These are phyloP conservation scores for Gilbertella persicaria DNA, from an alignment of 371 early-diverging fungal species.

Conservation along the genomic window DNA sequence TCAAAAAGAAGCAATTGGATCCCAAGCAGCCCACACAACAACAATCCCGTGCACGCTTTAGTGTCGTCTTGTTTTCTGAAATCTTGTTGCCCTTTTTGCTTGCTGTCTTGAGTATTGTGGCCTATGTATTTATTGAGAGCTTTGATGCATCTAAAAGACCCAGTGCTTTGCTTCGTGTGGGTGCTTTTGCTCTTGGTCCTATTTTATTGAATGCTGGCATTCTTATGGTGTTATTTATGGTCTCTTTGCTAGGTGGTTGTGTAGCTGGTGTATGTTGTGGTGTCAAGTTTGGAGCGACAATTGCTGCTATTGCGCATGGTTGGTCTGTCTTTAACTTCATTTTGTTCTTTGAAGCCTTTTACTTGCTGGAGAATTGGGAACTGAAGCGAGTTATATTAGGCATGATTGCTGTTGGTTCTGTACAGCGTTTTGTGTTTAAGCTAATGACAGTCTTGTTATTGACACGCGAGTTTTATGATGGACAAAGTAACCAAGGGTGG, in stretches of 20 bases:
- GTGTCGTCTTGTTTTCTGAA: constrained; percentile 75
- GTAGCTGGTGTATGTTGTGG: constrained; percentile 63
- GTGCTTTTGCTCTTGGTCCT: constrained; percentile 72
- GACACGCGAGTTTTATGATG: constrained; percentile 82
- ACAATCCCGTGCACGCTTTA: constrained; percentile 66
- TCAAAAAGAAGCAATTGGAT: constrained; percentile 59
- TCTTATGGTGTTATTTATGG: constrained; percentile 65
- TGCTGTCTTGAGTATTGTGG: constrained; percentile 63
- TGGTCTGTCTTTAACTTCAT: constrained; percentile 67
- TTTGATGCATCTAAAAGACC: constrained; percentile 48
- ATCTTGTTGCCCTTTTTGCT: constrained; percentile 71
- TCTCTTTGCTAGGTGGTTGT: constrained; percentile 73
- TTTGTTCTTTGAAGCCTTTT: constrained; percentile 63
- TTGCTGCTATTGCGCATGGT: constrained; percentile 71
- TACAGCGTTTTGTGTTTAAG: constrained; percentile 75
- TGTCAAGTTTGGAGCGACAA: constrained; percentile 70
- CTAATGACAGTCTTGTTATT: constrained; percentile 69
- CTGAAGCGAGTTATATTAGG: constrained; percentile 68
- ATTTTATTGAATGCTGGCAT: constrained; percentile 72
- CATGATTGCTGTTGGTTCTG: constrained; percentile 62
- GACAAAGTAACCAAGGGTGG: constrained; percentile 83
- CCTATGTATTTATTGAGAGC: constrained; percentile 68
- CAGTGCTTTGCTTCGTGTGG: constrained; percentile 61
- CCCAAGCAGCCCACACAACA: constrained; percentile 41
- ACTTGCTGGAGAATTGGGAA: constrained; percentile 71